Percentiles rank a stretch among this genome's conserved stretches.
Conservation (phyloP, 257 asterid genomes). For the Solanum neorickii region DNA sequence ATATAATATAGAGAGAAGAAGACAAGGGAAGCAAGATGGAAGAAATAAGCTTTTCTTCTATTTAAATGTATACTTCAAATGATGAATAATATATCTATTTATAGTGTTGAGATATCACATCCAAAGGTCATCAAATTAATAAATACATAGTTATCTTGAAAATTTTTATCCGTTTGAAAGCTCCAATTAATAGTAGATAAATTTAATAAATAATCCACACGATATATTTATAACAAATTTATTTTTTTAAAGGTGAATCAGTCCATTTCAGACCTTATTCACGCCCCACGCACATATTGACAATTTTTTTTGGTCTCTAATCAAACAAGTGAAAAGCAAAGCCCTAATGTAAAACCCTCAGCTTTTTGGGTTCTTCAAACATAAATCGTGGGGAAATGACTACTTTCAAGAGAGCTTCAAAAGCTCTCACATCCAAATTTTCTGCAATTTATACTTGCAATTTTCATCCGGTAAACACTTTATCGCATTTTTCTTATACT, state of each 20-base stretch:
- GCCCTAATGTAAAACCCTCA: neutral
- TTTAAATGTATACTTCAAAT: no score
- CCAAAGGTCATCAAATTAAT: no score
- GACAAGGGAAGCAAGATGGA: no score
- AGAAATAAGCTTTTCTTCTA: no score
- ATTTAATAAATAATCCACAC: no score
- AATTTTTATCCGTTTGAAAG: no score
- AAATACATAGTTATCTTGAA: no score
- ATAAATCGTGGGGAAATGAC: conserved; percentile 22
- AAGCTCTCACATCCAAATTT: conserved; percentile 18
- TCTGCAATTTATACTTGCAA: conserved; percentile 1
- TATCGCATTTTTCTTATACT: conserved; percentile 20
- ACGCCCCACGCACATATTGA: neutral
- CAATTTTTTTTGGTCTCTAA: neutral
- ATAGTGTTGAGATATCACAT: no score
- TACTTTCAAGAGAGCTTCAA: conserved; percentile 33
- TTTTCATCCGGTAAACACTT: neutral
- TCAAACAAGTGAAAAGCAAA: neutral
- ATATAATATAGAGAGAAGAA: no score
- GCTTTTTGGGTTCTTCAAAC: neutral
- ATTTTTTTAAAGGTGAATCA: neutral
- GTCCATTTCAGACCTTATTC: neutral
- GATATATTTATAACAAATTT: no score
- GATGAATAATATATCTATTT: no score
- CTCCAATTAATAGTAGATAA: no score